These are phyloP conservation scores for Nannochloropsis gaditana DNA, from an alignment of 108 stramenopile genomes.

Conservation along the genomic window DNA sequence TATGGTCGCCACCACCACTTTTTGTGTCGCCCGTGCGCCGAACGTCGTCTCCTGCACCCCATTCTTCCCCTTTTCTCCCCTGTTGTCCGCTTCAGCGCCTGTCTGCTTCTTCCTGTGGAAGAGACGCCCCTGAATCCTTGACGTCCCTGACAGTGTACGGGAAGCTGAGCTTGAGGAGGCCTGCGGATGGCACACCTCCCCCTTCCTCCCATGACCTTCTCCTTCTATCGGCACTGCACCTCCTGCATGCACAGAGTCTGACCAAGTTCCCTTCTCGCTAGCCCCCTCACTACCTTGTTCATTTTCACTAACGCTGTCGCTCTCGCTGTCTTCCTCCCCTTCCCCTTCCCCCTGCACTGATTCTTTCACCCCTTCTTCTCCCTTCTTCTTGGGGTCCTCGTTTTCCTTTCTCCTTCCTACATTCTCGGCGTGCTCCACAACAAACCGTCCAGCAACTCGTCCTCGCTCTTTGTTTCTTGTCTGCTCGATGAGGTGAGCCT, in stretches of 20 bases:
- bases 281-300: neutral
- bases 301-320: neutral
- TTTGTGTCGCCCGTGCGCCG: neutral
- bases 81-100: neutral
- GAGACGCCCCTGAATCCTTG: too few species aligned
- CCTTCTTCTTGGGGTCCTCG: neutral
- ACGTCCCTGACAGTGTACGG: too few species aligned
- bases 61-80: neutral
- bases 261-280: neutral
- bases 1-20: neutral
- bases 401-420: too few species aligned
- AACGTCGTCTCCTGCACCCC: neutral
- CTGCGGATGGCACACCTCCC: too few species aligned
- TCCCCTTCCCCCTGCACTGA: neutral
- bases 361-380: neutral
- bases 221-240: too few species aligned
- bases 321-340: neutral
- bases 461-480: neutral
- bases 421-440: too few species aligned
- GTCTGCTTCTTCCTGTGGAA: too few species aligned
- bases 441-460: too few species aligned
- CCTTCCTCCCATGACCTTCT: too few species aligned
- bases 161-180: too few species aligned
- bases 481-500: neutral
- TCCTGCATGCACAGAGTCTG: too few species aligned